Percentiles rank a stretch among this genome's conserved stretches.
Conservation (phyloP, 345 rosid species). For the Salix purpurea region DNA sequence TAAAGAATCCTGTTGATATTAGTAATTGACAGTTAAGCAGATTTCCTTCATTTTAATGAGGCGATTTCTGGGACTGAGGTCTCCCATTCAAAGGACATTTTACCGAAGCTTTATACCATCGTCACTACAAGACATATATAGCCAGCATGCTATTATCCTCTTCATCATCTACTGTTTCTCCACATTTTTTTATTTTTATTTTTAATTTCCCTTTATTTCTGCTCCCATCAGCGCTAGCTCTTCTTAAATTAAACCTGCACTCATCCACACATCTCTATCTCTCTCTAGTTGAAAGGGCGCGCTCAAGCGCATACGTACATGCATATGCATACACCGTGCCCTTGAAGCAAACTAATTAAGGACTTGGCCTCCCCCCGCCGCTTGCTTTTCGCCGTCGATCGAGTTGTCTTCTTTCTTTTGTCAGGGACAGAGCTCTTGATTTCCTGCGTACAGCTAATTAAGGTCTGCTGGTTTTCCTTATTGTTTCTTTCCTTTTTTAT, state of each 20-base stretch:
- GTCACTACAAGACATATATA: constrained; percentile 13
- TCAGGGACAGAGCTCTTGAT: constrained; percentile 26
- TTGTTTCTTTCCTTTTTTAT: constrained; percentile 8
- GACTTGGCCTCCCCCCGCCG: constrained; percentile 32
- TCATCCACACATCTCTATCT: constrained; percentile 28
- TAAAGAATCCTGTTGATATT: background rate
- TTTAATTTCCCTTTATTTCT: constrained; percentile 41
- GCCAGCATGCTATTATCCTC: background rate
- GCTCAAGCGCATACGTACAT: background rate
- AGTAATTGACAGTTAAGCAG: constrained; percentile 41
- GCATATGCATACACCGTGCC: constrained; percentile 43
- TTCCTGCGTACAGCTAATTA: constrained; percentile 5
- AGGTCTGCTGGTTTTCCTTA: constrained; percentile 6
- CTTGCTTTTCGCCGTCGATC: constrained; percentile 19
- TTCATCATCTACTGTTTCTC: constrained; percentile 4
- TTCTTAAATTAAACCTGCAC: constrained; percentile 28
- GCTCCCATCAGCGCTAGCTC: constrained; percentile 26
- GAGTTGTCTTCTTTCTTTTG: constrained; percentile 39
- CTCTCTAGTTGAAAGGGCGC: no score
- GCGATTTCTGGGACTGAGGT: constrained; percentile 55
- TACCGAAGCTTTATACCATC: constrained; percentile 21
- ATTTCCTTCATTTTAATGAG: constrained; percentile 48
- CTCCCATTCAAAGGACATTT: constrained; percentile 66
- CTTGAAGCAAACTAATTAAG: constrained; percentile 45
- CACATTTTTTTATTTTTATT: background rate